Evolutionary conservation across 169 alveolate species (phyloP), one percentile per base, ranked within the genome.

Genomic region (Babesia sp.): DNA sequence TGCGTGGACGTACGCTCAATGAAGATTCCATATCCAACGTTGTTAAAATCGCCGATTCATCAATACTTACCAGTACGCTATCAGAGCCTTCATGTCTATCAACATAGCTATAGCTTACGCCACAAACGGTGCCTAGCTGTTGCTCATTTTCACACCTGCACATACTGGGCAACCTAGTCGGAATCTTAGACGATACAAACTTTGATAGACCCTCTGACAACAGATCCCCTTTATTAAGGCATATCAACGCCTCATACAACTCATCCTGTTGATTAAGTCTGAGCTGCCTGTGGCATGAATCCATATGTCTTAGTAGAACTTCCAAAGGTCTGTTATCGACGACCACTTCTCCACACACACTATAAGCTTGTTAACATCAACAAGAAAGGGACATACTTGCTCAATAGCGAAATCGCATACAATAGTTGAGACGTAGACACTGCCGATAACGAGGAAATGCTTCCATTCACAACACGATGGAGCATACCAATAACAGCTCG

Each of bases 141-240:
- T 42, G 68, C 11, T 55, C 56, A 14, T 0, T 33, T 42, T 22
- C 73, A 6, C 36, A 42, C 59, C 73, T 55, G 48, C 46, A 64
- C 86, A 76, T 76, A 3, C 48, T 37, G 20, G 86, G 78, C 66
- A 76, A 42, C 34, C 34, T 14, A 20, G 73, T 48, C 7, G 79
- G 74, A 5, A 64, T 64, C 79, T 76, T 76, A 16, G 71, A 33
- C 20, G 59, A 31, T 26, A 76, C 29, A 39, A 66, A 63, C 8
- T 39, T 34, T 22, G 64, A 28, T 9, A 76, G 72, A n/a, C 41
- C 73, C 5, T 5, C 41, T 22, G 51, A 61, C 29, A 64, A 37
- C 18, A 9, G 63, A 5, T 36, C 34, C 14, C 28, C 31, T 31
- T 0, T 45, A 5, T 20, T 11, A 2, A 55, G 18, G 48, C 22